A percentile compares a stretch with the other conserved stretches of the same genome.
These are phyloP conservation scores for Diaporthe sp. DNA, from an alignment of 2,329 filamentous ascomycete genomes.

Conservation along the genomic window DNA sequence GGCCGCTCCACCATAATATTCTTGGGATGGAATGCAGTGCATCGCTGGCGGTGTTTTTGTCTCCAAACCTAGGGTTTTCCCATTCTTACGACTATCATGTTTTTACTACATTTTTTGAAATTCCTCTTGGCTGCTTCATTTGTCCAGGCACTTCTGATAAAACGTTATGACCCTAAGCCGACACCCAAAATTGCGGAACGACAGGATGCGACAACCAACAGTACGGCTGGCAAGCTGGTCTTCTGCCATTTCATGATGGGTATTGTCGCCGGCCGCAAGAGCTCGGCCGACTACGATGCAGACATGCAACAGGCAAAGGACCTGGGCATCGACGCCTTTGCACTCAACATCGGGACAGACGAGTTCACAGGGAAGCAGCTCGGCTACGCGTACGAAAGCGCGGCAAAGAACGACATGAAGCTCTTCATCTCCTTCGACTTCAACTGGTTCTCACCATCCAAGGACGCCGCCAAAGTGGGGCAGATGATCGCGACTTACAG, in stretches of 20 bases:
- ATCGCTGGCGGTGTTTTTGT: constrained; percentile 13
- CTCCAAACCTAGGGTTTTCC: not conserved
- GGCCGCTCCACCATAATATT: constrained; percentile 6
- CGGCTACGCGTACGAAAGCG: constrained; percentile 62
- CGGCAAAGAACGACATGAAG: constrained; percentile 62
- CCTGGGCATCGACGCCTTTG: constrained; percentile 50
- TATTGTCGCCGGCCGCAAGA: constrained; percentile 38
- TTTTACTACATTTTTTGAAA: constrained; percentile 30
- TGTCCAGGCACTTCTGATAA: constrained; percentile 27
- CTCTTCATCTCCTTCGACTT: constrained; percentile 70
- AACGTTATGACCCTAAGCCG: constrained; percentile 23
- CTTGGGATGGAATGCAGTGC: constrained; percentile 12
- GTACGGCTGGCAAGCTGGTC: constrained; percentile 38
- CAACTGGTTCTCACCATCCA: constrained; percentile 40
- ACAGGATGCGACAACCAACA: constrained; percentile 28
- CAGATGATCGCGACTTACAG: constrained; percentile 62
- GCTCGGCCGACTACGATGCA: constrained; percentile 41
- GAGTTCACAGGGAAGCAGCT: constrained; percentile 60
- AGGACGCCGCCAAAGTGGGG: constrained; percentile 57
- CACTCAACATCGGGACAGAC: constrained; percentile 53
- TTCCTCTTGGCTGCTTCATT: constrained; percentile 34
- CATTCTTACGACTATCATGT: constrained; percentile 19
- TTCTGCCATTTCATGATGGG: constrained; percentile 43
- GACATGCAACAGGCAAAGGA: constrained; percentile 42
- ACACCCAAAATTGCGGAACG: not conserved